phyloP scores from a whole-genome alignment of 2,329 filamentous ascomycete species.

The Monilinia polystroma region DNA sequence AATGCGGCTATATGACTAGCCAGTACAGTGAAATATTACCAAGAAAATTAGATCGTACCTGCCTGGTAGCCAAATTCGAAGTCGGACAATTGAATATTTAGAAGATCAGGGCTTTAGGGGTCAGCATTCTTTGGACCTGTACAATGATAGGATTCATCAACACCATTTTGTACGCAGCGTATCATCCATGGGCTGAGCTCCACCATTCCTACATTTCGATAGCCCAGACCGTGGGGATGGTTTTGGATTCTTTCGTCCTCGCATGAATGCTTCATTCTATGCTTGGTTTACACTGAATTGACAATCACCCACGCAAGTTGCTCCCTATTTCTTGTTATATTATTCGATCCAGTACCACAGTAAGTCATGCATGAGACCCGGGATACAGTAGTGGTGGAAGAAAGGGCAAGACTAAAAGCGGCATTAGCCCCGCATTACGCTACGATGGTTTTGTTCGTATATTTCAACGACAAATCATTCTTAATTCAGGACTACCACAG shows the following conservation, averaged over 20 bases:
- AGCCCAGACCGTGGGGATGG: not conserved
- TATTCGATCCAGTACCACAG: not conserved
- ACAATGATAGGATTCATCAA: no score
- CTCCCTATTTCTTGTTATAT: not conserved
- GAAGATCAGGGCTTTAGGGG: no score
- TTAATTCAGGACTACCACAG: not conserved
- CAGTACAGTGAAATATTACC: no score
- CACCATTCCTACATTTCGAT: not conserved
- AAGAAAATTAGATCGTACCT: no score
- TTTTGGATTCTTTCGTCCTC: not conserved
- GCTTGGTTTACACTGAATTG: not conserved
- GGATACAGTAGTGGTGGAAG: constrained; percentile 15
- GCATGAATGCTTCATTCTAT: not conserved
- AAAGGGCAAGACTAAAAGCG: constrained; percentile 19
- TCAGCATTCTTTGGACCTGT: no score
- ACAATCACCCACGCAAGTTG: not conserved
- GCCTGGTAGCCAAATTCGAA: no score
- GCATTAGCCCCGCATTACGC: constrained; percentile 23
- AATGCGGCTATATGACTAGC: no score
- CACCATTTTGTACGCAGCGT: no score
- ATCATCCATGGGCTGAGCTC: no score
- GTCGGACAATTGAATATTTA: no score
- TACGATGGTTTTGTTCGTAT: constrained; percentile 1
- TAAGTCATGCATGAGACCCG: not conserved
- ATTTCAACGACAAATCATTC: not conserved